Evolutionary conservation across 1,284 basidiomycete species (phyloP).

Genomic region (Boletus hoseneyae): DNA sequence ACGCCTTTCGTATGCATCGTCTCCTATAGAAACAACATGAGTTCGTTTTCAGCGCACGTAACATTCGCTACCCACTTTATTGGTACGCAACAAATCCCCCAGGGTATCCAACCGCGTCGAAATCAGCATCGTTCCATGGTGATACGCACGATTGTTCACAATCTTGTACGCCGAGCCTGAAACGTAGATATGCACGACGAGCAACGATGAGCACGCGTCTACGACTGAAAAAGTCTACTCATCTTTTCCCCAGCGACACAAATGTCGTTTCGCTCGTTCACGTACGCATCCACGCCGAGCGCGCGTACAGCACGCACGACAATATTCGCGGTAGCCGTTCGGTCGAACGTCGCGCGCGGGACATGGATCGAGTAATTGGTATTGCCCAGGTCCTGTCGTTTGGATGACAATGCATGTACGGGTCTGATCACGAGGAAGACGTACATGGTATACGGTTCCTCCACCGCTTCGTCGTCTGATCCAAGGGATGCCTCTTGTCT

Average conservation of each 20-base stretch:
- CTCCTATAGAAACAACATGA: slow-evolving; percentile 42
- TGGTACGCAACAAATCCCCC: slow-evolving; percentile 67
- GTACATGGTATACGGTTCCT: slow-evolving; percentile 96
- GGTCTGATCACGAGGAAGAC: slow-evolving; percentile 30
- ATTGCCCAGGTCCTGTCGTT: slow-evolving; percentile 88
- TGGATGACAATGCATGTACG: background rate
- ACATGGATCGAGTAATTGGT: slow-evolving; percentile 97
- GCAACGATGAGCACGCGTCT: slow-evolving; percentile 5
- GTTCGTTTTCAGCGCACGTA: background rate
- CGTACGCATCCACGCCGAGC: slow-evolving; percentile 67
- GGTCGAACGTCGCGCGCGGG: slow-evolving; percentile 77
- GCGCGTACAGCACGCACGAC: slow-evolving; percentile 77
- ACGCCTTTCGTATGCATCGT: slow-evolving; percentile 84
- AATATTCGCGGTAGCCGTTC: slow-evolving; percentile 76
- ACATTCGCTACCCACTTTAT: slow-evolving; percentile 52
- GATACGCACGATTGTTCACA: slow-evolving; percentile 87
- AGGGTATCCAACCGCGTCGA: slow-evolving; percentile 72
- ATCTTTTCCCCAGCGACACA: slow-evolving; percentile 85
- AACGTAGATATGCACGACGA: slow-evolving; percentile 51
- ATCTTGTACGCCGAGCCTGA: slow-evolving; percentile 99
- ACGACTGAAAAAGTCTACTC: slow-evolving; percentile 36
- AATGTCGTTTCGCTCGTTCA: slow-evolving; percentile 93
- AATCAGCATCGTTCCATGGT: slow-evolving; percentile 99
- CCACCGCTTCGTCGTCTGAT: slow-evolving; percentile 90
- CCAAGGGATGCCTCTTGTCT: slow-evolving; percentile 63